phyloP scores from a whole-genome alignment of 2,329 filamentous ascomycete genomes.

The Alternaria atra region DNA sequence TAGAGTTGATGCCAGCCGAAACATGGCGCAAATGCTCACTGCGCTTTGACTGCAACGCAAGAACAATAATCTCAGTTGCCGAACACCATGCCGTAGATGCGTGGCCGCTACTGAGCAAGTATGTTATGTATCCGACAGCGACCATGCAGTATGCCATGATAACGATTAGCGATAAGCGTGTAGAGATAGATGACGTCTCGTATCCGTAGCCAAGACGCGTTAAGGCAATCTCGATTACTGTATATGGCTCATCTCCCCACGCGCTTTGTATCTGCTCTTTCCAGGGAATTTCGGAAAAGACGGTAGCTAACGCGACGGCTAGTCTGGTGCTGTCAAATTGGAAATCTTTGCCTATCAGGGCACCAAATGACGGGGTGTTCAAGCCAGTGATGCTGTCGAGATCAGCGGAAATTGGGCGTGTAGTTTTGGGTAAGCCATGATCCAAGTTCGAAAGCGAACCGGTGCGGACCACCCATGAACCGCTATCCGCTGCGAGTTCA shows the following conservation, averaged over 20 bases:
- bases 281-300: background rate
- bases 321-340: background rate
- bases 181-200: background rate
- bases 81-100: constrained; percentile 27
- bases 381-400: background rate
- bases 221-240: background rate
- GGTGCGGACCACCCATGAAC: background rate
- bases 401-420: background rate
- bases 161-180: constrained; percentile 11
- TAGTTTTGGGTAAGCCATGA: background rate
- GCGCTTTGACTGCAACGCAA: constrained; percentile 26
- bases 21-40: constrained; percentile 14
- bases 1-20: constrained; percentile 17
- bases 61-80: constrained; percentile 18
- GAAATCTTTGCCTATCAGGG: background rate
- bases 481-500: background rate
- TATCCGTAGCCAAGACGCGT: constrained; percentile 16
- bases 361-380: background rate
- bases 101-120: constrained; percentile 17
- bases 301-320: background rate
- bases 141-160: constrained; percentile 16
- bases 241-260: background rate
- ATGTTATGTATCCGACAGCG: constrained; percentile 15
- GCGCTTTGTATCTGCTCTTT: background rate
- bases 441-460: background rate